Base-by-base conservation (phyloP, 192 early-diverging fungal genomes). In the Umbelopsis vinacea region DNA sequence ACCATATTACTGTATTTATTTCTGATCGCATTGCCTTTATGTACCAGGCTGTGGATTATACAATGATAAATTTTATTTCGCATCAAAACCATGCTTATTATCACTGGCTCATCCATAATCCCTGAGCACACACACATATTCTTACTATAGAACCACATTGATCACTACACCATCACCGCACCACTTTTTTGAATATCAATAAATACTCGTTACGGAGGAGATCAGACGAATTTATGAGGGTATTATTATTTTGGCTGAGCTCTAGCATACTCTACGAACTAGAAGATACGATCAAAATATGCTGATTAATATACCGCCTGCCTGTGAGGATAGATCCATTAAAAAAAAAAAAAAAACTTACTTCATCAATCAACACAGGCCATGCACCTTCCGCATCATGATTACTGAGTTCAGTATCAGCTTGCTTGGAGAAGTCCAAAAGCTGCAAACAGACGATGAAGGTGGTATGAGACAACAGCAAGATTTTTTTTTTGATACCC, bases 301-400 rank as follows among this genome's bases (percentile, higher is more conserved):
- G 35, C 2, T 29, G 22, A 47, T 67, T 22, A 72, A 8, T 66
- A 40, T 48, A 37, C 6, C 10, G 9, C 37, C 5, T 17, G 9
- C 37, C 5, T 17, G 10, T 17, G 1, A 12, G 38, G 21, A 8
- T 35, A 3, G 3, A 19, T 37, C 15, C 57, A n/a, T 5, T 29
- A 3, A 37, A 14, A 0, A 19, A 35, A 3, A 37, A 14, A 0
- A 19, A 35, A 63, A 37, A 23, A 76, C 74, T 75, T 76, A 83
- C 84, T 52, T 91, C 87, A 71, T 95, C 93, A 76, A 95, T 93
- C 35, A 95, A 79, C 66, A 92, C 87, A 14, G 93, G 93, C 93
- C 93, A 95, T 47, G 93, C 93, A 43, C 92, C 87, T 74, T 93
- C 92, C 8, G 86, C 82, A 70, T 94, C 93, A 76, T 95, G 86